These are phyloP conservation scores for Carpinus viminea DNA, from an alignment of 306 rosid species.

Conservation along the genomic window DNA sequence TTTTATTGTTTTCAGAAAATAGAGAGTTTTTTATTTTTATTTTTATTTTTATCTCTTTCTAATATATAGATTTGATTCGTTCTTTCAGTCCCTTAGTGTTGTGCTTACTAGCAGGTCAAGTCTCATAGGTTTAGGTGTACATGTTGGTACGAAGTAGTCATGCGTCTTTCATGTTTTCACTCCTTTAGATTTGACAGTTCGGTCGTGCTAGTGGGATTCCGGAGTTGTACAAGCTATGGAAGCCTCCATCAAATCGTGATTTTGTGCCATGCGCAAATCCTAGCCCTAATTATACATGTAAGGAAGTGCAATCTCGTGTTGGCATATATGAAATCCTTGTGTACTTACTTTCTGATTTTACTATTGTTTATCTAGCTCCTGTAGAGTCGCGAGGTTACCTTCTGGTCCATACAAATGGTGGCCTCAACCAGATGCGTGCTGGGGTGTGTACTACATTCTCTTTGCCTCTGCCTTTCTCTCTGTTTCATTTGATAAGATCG, in stretches of 20 bases:
- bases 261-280: slow-evolving; percentile 73
- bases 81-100: not conserved
- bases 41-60: not conserved
- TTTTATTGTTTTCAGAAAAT: not conserved
- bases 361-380: slow-evolving; percentile 56
- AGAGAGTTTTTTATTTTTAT: no score
- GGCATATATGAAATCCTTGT: slow-evolving; percentile 3
- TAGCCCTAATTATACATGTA: slow-evolving; percentile 66
- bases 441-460: slow-evolving; percentile 61
- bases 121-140: slow-evolving; percentile 15
- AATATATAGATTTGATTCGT: not conserved
- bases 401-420: slow-evolving; percentile 88
- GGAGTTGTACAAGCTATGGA: slow-evolving; percentile 81
- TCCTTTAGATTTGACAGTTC: slow-evolving; percentile 58
- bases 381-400: slow-evolving; percentile 70
- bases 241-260: slow-evolving; percentile 64
- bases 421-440: slow-evolving; percentile 97
- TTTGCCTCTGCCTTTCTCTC: slow-evolving; percentile 16
- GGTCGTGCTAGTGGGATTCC: slow-evolving; percentile 40
- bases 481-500: not conserved
- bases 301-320: slow-evolving; percentile 22
- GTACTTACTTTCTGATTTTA: slow-evolving; percentile 17
- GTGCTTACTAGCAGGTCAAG: not conserved
- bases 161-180: slow-evolving; percentile 48
- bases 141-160: slow-evolving; percentile 38